Percentiles rank a stretch among this genome's conserved stretches.
Conservation (phyloP, 768 basidiomycete genomes). For the Mycena vulgaris region DNA sequence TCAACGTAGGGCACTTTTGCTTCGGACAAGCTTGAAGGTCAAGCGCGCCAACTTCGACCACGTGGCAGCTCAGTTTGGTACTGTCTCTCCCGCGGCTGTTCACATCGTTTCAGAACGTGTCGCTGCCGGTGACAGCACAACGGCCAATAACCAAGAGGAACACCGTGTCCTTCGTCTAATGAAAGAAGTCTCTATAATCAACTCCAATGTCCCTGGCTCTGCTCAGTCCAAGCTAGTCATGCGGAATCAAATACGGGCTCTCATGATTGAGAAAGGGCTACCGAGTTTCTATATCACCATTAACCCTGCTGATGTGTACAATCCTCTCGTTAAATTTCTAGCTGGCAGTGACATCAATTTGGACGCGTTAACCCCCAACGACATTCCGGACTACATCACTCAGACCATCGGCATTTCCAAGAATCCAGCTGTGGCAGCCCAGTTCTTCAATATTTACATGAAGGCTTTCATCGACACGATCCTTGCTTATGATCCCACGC, state of each 20-base stretch:
- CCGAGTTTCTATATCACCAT: too few relatives aligned
- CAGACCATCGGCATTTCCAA: background rate
- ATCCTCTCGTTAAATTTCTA: slow-evolving; percentile 4
- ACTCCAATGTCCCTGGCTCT: background rate
- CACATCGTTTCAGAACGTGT: too few relatives aligned
- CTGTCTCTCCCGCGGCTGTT: slow-evolving; percentile 4
- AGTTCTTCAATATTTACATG: too few relatives aligned
- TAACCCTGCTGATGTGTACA: slow-evolving; percentile 7
- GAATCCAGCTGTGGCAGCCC: slow-evolving; percentile 15
- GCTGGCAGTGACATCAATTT: slow-evolving; percentile 10
- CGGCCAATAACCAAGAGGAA: too few relatives aligned
- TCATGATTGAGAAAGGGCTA: too few relatives aligned
- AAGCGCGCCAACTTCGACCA: slow-evolving; percentile 2
- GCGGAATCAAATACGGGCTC: too few relatives aligned
- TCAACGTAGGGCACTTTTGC: too few relatives aligned
- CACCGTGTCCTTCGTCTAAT: too few relatives aligned
- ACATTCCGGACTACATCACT: background rate
- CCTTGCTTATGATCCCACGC: slow-evolving; percentile 11
- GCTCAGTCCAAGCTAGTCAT: slow-evolving; percentile 4
- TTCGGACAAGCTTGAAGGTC: too few relatives aligned
- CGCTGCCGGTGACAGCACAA: too few relatives aligned
- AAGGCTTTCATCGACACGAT: slow-evolving; percentile 9
- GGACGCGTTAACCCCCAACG: background rate
- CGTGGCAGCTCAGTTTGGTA: slow-evolving; percentile 4
- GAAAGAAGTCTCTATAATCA: slow-evolving; percentile 2